A percentile compares a stretch with the other conserved stretches of the same genome.
These are phyloP conservation scores for Hevea brasiliensis DNA, from an alignment of 345 rosid species.

Conservation along the genomic window DNA sequence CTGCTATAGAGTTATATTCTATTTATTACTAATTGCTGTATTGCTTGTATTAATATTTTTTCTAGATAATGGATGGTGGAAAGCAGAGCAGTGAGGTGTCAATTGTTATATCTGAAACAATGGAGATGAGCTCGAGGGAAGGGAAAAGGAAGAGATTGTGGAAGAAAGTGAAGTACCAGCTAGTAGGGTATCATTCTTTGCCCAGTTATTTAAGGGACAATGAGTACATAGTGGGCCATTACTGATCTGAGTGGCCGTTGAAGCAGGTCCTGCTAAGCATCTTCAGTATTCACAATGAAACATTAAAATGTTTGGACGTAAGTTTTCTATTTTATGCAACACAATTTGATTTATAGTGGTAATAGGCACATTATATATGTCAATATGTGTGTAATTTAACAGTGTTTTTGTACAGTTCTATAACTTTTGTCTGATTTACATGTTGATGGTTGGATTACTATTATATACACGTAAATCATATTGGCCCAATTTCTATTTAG, in stretches of 20 bases:
- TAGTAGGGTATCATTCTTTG: slow-evolving; percentile 83
- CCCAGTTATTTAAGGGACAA: slow-evolving; percentile 87
- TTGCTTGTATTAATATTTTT: slow-evolving; percentile 6
- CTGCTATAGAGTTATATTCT: too few species aligned
- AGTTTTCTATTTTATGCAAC: slow-evolving; percentile 25
- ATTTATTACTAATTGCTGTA: not conserved
- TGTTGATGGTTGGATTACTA: too few species aligned
- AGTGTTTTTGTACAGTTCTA: too few species aligned
- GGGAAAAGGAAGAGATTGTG: slow-evolving; percentile 81
- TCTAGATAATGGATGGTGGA: slow-evolving; percentile 41
- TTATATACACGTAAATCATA: too few species aligned
- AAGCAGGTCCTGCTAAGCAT: slow-evolving; percentile 82
- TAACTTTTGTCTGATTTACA: too few species aligned
- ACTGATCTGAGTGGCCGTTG: slow-evolving; percentile 89
- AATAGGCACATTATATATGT: too few species aligned
- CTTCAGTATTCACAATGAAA: slow-evolving; percentile 85
- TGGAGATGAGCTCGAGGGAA: slow-evolving; percentile 43
- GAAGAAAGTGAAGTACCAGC: slow-evolving; percentile 87
- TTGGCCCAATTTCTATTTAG: too few species aligned
- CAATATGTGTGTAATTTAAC: too few species aligned
- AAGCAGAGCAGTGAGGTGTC: slow-evolving; percentile 24
- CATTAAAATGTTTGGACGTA: slow-evolving; percentile 97
- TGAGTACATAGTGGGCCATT: slow-evolving; percentile 81
- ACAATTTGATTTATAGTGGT: too few species aligned
- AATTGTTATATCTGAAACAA: slow-evolving; percentile 36